Evolutionary conservation across 192 early-diverging fungal genomes (phyloP).

Genomic region (Entrophospora sp.): DNA sequence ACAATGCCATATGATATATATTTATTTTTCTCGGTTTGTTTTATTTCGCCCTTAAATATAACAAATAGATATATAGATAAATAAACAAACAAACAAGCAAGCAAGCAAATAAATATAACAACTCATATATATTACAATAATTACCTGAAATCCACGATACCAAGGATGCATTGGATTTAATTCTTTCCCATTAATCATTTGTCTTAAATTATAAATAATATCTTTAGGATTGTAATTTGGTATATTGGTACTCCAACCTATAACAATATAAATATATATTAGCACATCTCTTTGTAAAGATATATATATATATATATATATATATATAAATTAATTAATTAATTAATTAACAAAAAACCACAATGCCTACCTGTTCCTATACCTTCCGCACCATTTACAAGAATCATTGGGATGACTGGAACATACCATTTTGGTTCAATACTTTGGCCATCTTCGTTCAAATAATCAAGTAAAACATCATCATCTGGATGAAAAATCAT

Average conservation of each 20-base stretch:
- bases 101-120: no score
- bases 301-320: no score
- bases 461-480: slow-evolving; percentile 71
- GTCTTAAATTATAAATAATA: slow-evolving; percentile 75
- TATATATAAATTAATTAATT: no score
- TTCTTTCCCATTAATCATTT: slow-evolving; percentile 69
- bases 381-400: slow-evolving; percentile 90
- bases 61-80: no score
- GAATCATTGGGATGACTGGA: slow-evolving; percentile 86
- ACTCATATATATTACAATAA: no score
- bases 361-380: slow-evolving; percentile 97
- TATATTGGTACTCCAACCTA: slow-evolving; percentile 69
- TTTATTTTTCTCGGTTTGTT: slow-evolving; percentile 40
- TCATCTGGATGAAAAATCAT: slow-evolving; percentile 72
- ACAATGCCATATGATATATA: slow-evolving; percentile 65
- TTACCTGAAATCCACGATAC: slow-evolving; percentile 94
- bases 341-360: no score
- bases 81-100: no score
- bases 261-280: no score
- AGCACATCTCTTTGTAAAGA: no score
- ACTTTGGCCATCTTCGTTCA: slow-evolving; percentile 79
- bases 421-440: slow-evolving; percentile 96
- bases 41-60: slow-evolving; percentile 78
- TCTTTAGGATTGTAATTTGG: slow-evolving; percentile 86
- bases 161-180: slow-evolving; percentile 74